These are phyloP conservation scores for Fusarium phyllophilum DNA, from an alignment of 2,329 filamentous ascomycete species.

Conservation along the genomic window DNA sequence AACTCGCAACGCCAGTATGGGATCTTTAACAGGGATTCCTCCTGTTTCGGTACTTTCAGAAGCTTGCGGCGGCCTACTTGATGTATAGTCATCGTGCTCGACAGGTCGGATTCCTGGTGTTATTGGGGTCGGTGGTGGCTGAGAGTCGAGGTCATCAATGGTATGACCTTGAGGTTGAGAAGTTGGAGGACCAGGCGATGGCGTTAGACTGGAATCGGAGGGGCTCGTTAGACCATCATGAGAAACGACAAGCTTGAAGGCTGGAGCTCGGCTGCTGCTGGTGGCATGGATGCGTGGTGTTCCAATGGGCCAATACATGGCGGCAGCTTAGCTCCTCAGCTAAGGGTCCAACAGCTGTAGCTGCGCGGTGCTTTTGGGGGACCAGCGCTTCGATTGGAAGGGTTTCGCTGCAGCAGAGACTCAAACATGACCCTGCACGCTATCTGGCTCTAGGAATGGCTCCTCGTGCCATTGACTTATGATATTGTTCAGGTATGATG, in stretches of 20 bases:
- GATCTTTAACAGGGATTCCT: slow-evolving; percentile 64
- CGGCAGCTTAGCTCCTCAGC: slow-evolving; percentile 47
- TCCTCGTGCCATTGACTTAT: slow-evolving; percentile 39
- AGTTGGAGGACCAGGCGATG: slow-evolving; percentile 26
- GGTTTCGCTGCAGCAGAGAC: slow-evolving; percentile 28
- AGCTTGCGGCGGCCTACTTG: slow-evolving; percentile 37
- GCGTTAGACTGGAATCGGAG: slow-evolving; percentile 42
- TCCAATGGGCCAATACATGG: slow-evolving; percentile 93
- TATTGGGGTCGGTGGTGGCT: slow-evolving; percentile 57
- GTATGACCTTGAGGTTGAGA: slow-evolving; percentile 40
- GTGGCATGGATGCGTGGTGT: slow-evolving; percentile 85
- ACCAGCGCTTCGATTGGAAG: slow-evolving; percentile 22
- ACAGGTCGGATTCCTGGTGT: slow-evolving; percentile 69
- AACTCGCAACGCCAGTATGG: slow-evolving; percentile 78
- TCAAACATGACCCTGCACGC: slow-evolving; percentile 43
- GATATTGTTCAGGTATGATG: slow-evolving; percentile 22
- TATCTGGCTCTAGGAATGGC: slow-evolving; percentile 22
- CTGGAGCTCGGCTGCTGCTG: slow-evolving; percentile 69
- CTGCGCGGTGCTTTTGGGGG: slow-evolving; percentile 32
- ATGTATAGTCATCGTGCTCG: slow-evolving; percentile 60
- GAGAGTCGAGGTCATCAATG: slow-evolving; percentile 51
- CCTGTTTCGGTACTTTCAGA: slow-evolving; percentile 42
- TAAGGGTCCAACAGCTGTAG: slow-evolving; percentile 27
- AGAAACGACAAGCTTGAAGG: slow-evolving; percentile 62
- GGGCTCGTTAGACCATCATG: slow-evolving; percentile 67